Base-by-base conservation (phyloP, 2,329 filamentous ascomycete genomes). In the Curvularia sp. region DNA sequence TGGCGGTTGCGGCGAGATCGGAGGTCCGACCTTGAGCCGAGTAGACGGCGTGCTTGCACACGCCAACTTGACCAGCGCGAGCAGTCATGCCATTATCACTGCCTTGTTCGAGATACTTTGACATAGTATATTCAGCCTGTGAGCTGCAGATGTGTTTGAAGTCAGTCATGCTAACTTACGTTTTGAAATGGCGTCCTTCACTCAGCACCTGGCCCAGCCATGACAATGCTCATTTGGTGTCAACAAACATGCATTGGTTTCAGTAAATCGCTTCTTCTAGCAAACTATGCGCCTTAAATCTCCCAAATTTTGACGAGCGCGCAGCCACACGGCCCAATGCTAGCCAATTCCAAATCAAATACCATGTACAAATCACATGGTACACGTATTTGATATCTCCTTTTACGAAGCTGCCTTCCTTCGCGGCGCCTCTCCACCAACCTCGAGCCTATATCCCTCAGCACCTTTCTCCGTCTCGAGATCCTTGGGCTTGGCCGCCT, bases 401-500 rank as follows among this genome's bases (percentile, higher is more conserved):
- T 30, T 20, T 5, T 51, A 59, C 7, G 35, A 28, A 31, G 15
- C 57, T 22, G 50, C 51, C 58, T 65, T 72, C 62, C 62, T 68
- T 50, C 65, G 47, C 35, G 72, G 71, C 55, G 61, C 56, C 63
- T 75, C 71, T 26, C 62, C 68, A 3, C 70, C 77, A 53, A 78
- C 79, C 61, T 73, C 78, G 22, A 81, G 70, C 63, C 80, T 67
- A 64, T 81, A 80, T 38, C 76, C 75, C 75, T 84, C 82, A n/a
- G 72, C 78, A 1, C 82, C 82, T 67, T 78, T 82, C 71, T 79
- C 81, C 5, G 80, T 82, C 69, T 74, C 77, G 65, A 82, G 60
- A 58, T 82, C 80, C 63, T 78, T 78, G 67, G 77, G 77, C 73
- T 80, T 81, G 78, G 86, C 81, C 78, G 86, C 81, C 79, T 88